These are phyloP conservation scores for Allomyces arbusculus DNA, from an alignment of 192 early-diverging fungal species.

Conservation along the genomic window DNA sequence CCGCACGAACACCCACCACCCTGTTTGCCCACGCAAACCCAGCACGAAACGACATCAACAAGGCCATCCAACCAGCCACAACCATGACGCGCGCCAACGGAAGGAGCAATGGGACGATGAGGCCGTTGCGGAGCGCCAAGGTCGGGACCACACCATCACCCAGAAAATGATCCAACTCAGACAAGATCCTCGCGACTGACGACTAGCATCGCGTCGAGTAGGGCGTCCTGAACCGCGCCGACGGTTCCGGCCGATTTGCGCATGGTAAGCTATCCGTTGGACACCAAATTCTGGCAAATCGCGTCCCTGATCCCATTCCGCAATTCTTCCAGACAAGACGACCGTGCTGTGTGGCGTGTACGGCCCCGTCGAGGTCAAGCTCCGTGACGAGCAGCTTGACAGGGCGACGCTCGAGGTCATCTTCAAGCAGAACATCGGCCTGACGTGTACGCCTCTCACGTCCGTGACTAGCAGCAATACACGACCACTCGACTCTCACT, in stretches of 20 bases:
- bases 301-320: not conserved
- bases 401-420: conserved; percentile 65
- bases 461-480: not conserved
- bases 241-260: conserved; percentile 70
- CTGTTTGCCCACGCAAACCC: no score
- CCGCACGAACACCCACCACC: no score
- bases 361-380: conserved; percentile 68
- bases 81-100: no score
- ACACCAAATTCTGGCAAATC: not conserved
- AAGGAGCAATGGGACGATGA: no score
- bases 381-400: conserved; percentile 77
- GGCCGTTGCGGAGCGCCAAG: no score
- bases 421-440: conserved; percentile 44
- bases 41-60: no score
- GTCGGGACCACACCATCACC: no score
- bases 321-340: conserved; percentile 12
- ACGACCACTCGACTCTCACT: not conserved
- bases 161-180: no score
- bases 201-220: conserved; percentile 2
- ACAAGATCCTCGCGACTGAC: conserved; percentile 1
- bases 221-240: conserved; percentile 47
- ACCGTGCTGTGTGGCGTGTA: conserved; percentile 57
- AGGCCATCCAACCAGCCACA: no score
- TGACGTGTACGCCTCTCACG: conserved; percentile 15
- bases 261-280: conserved; percentile 25